Conservation (phyloP, 31 red algal genomes). For the Porphyra umbilicalis region DNA sequence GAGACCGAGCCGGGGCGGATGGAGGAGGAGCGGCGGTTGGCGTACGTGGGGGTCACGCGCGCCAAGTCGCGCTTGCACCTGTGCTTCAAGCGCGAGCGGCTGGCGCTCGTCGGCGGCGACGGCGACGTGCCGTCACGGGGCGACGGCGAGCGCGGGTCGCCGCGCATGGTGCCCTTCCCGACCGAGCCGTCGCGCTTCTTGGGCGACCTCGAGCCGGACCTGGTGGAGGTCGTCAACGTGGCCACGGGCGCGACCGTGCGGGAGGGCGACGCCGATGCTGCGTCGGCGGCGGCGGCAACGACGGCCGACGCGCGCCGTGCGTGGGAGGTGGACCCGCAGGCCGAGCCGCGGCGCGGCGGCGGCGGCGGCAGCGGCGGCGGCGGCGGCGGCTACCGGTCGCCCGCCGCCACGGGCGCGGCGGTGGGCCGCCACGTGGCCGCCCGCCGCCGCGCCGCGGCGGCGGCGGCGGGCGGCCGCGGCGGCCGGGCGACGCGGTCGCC, state of each 20-base stretch:
- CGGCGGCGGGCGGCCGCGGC: not conserved
- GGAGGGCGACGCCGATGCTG: not conserved
- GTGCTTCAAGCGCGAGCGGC: slow-evolving; percentile 14
- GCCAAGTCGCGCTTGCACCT: slow-evolving; percentile 29
- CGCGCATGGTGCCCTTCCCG: slow-evolving; percentile 10
- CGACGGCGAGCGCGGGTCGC: slow-evolving; percentile 11
- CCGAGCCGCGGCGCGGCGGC: not conserved
- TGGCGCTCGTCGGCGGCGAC: slow-evolving; percentile 16
- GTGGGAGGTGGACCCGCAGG: not conserved
- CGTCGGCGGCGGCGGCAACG: too few relatives aligned
- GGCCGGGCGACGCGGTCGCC: not conserved
- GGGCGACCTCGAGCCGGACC: not conserved
- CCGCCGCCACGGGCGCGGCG: not conserved
- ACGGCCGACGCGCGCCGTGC: not conserved
- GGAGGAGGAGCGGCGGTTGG: slow-evolving; percentile 73
- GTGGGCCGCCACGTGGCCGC: not conserved
- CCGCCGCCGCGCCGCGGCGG: not conserved
- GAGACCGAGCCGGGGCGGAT: not conserved
- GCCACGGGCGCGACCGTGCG: not conserved
- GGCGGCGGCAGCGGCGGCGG: too few relatives aligned
- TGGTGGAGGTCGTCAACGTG: not conserved
- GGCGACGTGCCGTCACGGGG: slow-evolving; percentile 3
- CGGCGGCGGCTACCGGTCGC: not conserved
- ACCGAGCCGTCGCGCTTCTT: not conserved
- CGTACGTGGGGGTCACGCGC: slow-evolving; percentile 89